Conservation (phyloP, 305 asterid genomes). For the Nicotiana rustica region DNA sequence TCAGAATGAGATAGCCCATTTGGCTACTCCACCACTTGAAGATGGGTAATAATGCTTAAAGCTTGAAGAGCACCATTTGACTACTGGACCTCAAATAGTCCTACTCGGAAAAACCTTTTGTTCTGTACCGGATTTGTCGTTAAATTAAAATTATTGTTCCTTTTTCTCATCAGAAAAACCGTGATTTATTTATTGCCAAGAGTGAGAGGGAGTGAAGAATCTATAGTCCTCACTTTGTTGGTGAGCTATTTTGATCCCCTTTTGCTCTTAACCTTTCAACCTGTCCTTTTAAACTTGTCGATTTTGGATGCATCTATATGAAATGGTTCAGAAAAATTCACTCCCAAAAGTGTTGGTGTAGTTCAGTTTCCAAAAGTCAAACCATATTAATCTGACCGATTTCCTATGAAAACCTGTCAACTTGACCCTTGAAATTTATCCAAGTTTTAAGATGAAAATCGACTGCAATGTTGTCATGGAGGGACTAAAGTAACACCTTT, state of each 20-base stretch:
- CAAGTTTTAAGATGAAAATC: too few species aligned
- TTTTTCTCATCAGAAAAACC: too few species aligned
- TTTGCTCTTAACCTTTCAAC: neutral
- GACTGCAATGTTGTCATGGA: too few species aligned
- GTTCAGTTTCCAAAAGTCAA: too few species aligned
- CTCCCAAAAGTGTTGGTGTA: neutral
- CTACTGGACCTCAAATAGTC: neutral
- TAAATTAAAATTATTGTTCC: too few species aligned
- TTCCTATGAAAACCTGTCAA: too few species aligned
- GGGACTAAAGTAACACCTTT: too few species aligned
- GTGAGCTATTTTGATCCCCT: neutral
- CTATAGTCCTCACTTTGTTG: neutral
- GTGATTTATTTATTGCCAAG: neutral
- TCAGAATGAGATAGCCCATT: neutral
- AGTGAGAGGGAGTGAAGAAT: neutral
- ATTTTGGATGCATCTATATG: neutral
- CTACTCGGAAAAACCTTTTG: neutral
- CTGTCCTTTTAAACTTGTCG: neutral
- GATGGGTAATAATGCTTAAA: neutral
- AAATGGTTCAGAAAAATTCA: neutral
- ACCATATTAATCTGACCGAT: too few species aligned
- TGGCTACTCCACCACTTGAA: neutral
- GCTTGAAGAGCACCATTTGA: neutral
- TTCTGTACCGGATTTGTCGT: neutral
- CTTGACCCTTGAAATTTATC: too few species aligned